Evolutionary conservation across 352 stramenopile species (phyloP).

Genomic region (Phytophthora ramorum): DNA sequence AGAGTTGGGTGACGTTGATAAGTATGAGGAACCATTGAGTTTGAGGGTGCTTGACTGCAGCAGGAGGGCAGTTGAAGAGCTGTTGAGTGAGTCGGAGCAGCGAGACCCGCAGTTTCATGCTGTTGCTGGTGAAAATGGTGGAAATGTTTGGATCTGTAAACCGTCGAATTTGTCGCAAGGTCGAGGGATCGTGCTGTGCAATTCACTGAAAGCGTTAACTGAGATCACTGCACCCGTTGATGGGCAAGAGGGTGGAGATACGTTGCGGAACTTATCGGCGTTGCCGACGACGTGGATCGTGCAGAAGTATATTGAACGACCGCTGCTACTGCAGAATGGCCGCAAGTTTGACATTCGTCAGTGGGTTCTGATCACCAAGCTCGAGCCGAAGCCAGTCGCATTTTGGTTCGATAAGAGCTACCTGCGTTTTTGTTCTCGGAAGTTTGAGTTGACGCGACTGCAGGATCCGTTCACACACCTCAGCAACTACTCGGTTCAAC

Average conservation of each 20-base stretch:
- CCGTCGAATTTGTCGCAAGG: constrained; percentile 80
- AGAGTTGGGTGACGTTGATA: not conserved
- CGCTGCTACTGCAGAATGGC: constrained; percentile 56
- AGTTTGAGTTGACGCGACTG: constrained; percentile 54
- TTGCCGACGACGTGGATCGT: constrained; percentile 57
- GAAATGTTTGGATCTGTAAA: constrained; percentile 86
- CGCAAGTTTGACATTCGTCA: constrained; percentile 90
- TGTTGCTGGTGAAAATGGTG: constrained; percentile 17
- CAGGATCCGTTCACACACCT: constrained; percentile 75
- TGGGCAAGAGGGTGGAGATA: not conserved
- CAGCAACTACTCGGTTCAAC: constrained; percentile 89
- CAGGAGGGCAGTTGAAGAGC: not conserved
- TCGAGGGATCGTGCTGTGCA: constrained; percentile 67
- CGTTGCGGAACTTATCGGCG: not conserved
- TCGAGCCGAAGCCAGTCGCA: constrained; percentile 51
- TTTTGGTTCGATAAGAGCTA: constrained; percentile 83
- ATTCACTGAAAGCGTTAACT: constrained; percentile 40
- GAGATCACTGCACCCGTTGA: constrained; percentile 10
- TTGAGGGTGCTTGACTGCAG: constrained; percentile 2
- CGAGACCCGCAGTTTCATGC: constrained; percentile 58
- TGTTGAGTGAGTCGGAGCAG: constrained; percentile 34
- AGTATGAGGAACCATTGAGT: too few species aligned
- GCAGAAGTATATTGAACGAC: constrained; percentile 90
- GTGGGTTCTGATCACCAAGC: constrained; percentile 81
- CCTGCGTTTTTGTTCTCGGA: constrained; percentile 71